These are phyloP conservation scores for Furcasterigmium furcatum DNA, from an alignment of 2,329 filamentous ascomycete genomes.

Conservation along the genomic window DNA sequence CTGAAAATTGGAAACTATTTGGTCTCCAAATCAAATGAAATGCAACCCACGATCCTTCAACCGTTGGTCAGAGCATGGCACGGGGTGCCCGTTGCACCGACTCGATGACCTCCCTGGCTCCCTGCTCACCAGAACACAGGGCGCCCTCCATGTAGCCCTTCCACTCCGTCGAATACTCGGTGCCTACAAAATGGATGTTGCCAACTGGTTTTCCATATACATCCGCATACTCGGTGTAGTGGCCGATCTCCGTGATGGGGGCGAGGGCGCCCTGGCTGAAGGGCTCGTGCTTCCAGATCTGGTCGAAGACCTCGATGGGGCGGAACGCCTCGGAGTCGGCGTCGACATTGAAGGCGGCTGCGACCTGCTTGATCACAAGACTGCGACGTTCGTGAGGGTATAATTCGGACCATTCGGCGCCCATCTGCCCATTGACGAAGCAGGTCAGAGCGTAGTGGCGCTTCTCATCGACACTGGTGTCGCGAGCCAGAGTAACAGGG, in stretches of 20 bases:
- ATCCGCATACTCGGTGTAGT: conserved; percentile 20
- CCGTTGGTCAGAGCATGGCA: neutral
- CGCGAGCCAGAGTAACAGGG: conserved; percentile 33
- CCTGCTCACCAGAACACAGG: conserved; percentile 30
- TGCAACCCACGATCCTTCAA: too few relatives aligned
- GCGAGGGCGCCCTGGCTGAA: conserved; percentile 29
- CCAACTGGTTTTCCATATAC: conserved; percentile 28
- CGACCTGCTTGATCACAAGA: conserved; percentile 29
- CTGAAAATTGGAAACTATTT: too few relatives aligned
- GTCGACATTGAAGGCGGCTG: conserved; percentile 18
- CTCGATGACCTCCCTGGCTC: neutral
- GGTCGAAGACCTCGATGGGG: conserved; percentile 25
- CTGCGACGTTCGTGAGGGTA: conserved; percentile 20
- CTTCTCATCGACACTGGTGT: conserved; percentile 30
- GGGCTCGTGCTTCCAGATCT: conserved; percentile 27
- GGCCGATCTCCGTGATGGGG: conserved; percentile 25
- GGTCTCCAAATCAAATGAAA: too few relatives aligned
- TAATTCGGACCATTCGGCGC: conserved; percentile 28
- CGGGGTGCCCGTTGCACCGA: neutral
- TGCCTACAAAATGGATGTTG: conserved; percentile 46
- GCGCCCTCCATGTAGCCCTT: conserved; percentile 52
- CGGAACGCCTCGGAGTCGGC: conserved; percentile 14
- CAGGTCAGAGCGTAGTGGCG: conserved; percentile 31
- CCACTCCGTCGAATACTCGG: conserved; percentile 44
- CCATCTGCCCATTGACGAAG: conserved; percentile 34